Evolutionary conservation across 2,329 filamentous ascomycete species (phyloP), one percentile per base, ranked within the genome.

Genomic region (Phaeosphaeria sp.): DNA sequence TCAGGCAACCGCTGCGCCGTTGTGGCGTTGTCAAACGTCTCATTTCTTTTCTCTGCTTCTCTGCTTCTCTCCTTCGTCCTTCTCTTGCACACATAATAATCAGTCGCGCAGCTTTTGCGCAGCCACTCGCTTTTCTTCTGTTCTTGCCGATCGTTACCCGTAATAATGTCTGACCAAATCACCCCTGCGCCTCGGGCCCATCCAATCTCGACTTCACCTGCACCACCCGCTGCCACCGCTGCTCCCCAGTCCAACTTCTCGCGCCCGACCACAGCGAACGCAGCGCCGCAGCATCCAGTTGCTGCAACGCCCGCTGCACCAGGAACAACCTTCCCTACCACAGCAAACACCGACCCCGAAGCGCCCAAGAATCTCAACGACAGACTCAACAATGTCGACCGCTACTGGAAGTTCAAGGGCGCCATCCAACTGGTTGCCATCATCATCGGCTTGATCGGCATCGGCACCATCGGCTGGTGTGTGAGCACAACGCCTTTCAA

Each of bases 341-440:
- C 64, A 22, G 18, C 42, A 43, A 8, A 8, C 8, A 27, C 43
- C 15, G 25, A 46, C 22, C 48, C 54, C 17, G 60, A 61, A 30
- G 54, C 66, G 21, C 45, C 58, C 2, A 50, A 55, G n/a, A 64
- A 53, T 18, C 64, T 60, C 36, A 69, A 67, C 56, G 57, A 68
- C 25, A 64, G 68, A 42, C 69, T 75, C 51, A 66, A 71, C 24
- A 66, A 56, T 17, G 66, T 53, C 40, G 73, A 76, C 39, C 61
- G 65, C 11, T 62, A 69, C 33, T 75, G 74, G 74, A 60, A 65
- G 42, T 76, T 74, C 66, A 76, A 76, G 55, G 43, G 68, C 18
- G 61, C 55, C 2, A 53, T 76, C 22, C 64, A 66, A 30, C 24
- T 55, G 3, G 36, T 69, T 21, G 50, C 68, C 24, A 51, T 75